Evolutionary conservation across 2,329 filamentous ascomycete species (phyloP), one percentile per base, ranked within the genome.

Genomic region (Colletotrichum sansevieriae): DNA sequence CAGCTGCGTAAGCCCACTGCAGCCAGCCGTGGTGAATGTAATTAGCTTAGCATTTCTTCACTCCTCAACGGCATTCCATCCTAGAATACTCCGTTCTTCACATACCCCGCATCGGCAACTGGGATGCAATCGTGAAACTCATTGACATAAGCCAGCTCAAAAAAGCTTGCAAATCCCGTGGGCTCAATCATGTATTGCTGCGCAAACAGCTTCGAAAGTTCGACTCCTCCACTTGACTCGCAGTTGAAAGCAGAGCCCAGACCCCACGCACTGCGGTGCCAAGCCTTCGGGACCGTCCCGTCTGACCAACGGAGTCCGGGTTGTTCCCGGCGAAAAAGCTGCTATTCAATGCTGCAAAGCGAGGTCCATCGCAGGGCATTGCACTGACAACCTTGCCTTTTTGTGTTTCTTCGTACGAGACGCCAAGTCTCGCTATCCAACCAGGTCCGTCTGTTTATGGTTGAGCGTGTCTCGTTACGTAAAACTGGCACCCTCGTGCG

Each of bases 381-480:
- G 13, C 43, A 43, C 25, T 37, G 49, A 18, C 47, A 66, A 65
- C 62, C 62, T 56, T 69, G 55, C 55, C 37, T 37, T 18, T 37
- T n/a, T 18, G 18, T 29, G 56, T 51, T 61, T 66, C 49, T 46
- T 33, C 39, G 55, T 69, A 66, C 66, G 66, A 69, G 55, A 69
- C 61, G 66, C 66, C 66, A 69, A 66, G 66, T 22, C 44, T 12
- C 7, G 6, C 12, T n/a, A 37, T 43, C 65, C 65, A 65, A 68
- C 57, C 55, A 61, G 47, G 37, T 47, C 49, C 20, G 51, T 25
- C 35, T 22, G 35, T 33, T 20, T 49, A 18, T 29, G 56, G 55
- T 49, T 66, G 55, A 43, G 55, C 63, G 41, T 66, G 66, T 52
- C 51, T 66, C 66, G 39, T 69, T 69, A 69, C 66, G 62, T 69